A percentile compares a stretch with the other conserved stretches of the same genome.
Conservation (phyloP, 2,329 filamentous ascomycete species). For the Keithomyces neogunnii region DNA sequence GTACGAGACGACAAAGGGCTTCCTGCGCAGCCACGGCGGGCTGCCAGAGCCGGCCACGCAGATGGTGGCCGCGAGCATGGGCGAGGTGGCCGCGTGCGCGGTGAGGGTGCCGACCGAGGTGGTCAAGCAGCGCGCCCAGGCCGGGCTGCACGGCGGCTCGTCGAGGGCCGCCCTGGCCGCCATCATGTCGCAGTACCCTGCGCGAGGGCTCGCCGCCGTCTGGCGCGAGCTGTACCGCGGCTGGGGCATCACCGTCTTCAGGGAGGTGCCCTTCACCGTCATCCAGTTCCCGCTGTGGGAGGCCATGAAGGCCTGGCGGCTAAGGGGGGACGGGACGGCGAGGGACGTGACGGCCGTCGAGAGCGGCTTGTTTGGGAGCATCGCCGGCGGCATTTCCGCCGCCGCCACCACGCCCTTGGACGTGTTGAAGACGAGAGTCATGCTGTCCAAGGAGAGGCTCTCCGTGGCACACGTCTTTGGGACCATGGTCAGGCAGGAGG, state of each 20-base stretch:
- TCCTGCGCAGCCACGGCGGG: slow-evolving; percentile 12
- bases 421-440: slow-evolving; percentile 93
- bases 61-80: slow-evolving; percentile 77
- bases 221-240: slow-evolving; percentile 84
- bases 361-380: slow-evolving; percentile 75
- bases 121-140: slow-evolving; percentile 93
- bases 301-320: slow-evolving; percentile 65
- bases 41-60: slow-evolving; percentile 44
- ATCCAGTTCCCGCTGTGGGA: slow-evolving; percentile 99
- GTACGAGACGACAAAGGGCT: slow-evolving; percentile 67
- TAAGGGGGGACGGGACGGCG: slow-evolving; percentile 12
- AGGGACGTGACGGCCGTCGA: slow-evolving; percentile 59
- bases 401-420: slow-evolving; percentile 87
- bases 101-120: slow-evolving; percentile 94
- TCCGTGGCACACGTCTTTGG: slow-evolving; percentile 51
- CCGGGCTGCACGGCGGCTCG: slow-evolving; percentile 67
- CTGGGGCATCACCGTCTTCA: slow-evolving; percentile 84
- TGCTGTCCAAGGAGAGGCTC: slow-evolving; percentile 69
- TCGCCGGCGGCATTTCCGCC: slow-evolving; percentile 78
- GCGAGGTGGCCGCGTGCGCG: slow-evolving; percentile 86
- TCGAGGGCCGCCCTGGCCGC: slow-evolving; percentile 58
- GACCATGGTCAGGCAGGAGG: slow-evolving; percentile 55
- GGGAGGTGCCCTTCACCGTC: slow-evolving; percentile 94
- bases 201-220: slow-evolving; percentile 46
- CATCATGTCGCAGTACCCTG: slow-evolving; percentile 49